A percentile compares a stretch with the other conserved stretches of the same genome.
phyloP scores from a whole-genome alignment of 306 rosid species.

The Cucurbita moschata region DNA sequence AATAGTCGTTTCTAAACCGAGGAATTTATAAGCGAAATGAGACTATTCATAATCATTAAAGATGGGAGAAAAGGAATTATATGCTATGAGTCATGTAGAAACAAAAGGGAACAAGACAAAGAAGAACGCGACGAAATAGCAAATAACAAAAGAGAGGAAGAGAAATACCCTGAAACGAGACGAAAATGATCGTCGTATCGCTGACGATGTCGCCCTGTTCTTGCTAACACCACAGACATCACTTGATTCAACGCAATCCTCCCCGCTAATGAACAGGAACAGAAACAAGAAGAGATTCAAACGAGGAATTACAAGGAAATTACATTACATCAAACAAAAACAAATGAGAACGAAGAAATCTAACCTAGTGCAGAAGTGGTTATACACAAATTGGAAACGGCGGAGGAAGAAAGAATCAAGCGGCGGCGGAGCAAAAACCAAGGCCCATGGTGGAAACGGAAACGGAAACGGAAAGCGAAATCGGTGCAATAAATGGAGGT shows the following conservation, averaged over 20 bases:
- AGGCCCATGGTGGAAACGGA: not conserved
- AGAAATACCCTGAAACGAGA: constrained; percentile 65
- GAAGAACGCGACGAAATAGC: constrained; percentile 1
- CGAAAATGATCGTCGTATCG: constrained; percentile 62
- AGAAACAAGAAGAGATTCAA: not conserved
- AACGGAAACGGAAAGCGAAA: not conserved
- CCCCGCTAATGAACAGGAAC: not conserved
- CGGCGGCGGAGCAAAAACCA: not conserved
- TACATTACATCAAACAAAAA: too few species aligned
- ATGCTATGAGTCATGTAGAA: not conserved
- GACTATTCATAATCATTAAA: not conserved
- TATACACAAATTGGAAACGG: not conserved
- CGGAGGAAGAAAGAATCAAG: not conserved
- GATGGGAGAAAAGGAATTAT: not conserved
- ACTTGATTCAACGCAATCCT: not conserved
- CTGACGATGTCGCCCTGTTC: constrained; percentile 63
- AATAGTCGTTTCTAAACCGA: not conserved
- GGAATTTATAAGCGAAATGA: not conserved
- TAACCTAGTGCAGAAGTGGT: not conserved
- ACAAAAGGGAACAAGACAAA: constrained; percentile 4
- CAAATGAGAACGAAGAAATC: not conserved
- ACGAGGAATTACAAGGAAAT: not conserved
- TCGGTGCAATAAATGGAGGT: not conserved
- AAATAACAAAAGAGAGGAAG: not conserved
- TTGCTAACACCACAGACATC: constrained; percentile 38